Percentiles rank a stretch among this genome's conserved stretches.
Conservation (phyloP, 306 rosid genomes). For the Rosa chinensis region DNA sequence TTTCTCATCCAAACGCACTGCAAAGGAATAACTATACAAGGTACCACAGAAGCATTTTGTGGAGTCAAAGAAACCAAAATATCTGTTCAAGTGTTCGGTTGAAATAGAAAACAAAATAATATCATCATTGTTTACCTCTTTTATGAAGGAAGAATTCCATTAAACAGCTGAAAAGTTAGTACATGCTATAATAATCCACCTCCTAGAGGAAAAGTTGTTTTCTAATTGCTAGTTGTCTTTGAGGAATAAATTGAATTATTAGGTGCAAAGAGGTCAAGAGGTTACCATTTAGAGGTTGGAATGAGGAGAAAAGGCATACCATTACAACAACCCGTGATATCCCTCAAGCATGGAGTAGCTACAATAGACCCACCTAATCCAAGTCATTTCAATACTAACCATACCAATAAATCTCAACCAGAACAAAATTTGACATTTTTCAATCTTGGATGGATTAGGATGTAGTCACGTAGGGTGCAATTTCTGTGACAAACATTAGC, state of each 20-base stretch:
- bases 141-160: not conserved
- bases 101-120: too few relatives aligned
- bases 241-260: too few relatives aligned
- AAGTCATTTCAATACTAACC: not conserved
- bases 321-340: conserved; percentile 1
- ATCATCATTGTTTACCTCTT: not conserved
- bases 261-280: not conserved
- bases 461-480: too few relatives aligned
- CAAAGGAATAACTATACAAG: too few relatives aligned
- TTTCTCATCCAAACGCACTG: too few relatives aligned
- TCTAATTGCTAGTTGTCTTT: too few relatives aligned
- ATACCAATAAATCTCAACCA: not conserved
- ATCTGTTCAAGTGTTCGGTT: too few relatives aligned
- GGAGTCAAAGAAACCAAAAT: too few relatives aligned
- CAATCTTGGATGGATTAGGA: too few relatives aligned
- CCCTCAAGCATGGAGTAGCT: not conserved
- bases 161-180: not conserved
- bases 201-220: not conserved
- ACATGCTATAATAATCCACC: not conserved
- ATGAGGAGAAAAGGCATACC: not conserved
- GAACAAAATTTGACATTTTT: too few relatives aligned
- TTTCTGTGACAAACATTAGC: too few relatives aligned
- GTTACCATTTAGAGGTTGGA: not conserved
- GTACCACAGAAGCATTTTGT: too few relatives aligned
- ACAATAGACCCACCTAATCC: conserved; percentile 9